Base-by-base conservation (phyloP, 371 early-diverging fungal genomes). In the Fennellomyces sp. region DNA sequence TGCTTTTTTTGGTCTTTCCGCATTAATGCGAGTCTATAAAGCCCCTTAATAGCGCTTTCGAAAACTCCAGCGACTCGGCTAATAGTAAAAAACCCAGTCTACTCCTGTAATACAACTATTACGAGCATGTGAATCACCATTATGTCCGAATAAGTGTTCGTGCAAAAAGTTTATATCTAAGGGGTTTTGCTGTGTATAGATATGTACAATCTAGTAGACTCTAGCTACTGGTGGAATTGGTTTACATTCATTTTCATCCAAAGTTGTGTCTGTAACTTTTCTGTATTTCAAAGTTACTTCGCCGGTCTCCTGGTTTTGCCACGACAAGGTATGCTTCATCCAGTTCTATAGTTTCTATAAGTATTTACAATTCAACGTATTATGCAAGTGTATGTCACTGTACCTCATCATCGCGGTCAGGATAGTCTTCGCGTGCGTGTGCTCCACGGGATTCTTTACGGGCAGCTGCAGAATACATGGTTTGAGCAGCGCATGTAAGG, bases 361-460 rank as follows among this genome's bases (percentile, higher is more conserved):
- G n/a, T 4, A 23, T 4, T 5, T 39, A 39, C 39, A 11, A 15
- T 5, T 39, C 10, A 5, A 26, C 25, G 26, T 48, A 50, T 50
- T 12, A 29, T 15, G 15, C 30, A 27, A n/a, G n/a, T n/a, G n/a
- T n/a, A n/a, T n/a, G n/a, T n/a, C n/a, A n/a, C n/a, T n/a, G 21
- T 26, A 55, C 56, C 56, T 55, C 68, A 70, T 96, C 96, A 73
- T 94, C 87, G 63, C 95, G 90, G 11, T 70, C 77, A 51, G 84
- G 73, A 73, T 65, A 95, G 78, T 96, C 86, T 57, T 54, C 55
- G 19, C 55, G 35, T 13, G 55, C 55, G 8, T 98, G 98, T 52
- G 98, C 98, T 72, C 98, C 98, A 61, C 98, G 94, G n/a, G 94
- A 93, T 82, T 98, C 98, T 80, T 95, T 96, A 70, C 98, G 93